Conservation (phyloP, 2,329 filamentous ascomycete genomes). For the Microdochium nivale region DNA sequence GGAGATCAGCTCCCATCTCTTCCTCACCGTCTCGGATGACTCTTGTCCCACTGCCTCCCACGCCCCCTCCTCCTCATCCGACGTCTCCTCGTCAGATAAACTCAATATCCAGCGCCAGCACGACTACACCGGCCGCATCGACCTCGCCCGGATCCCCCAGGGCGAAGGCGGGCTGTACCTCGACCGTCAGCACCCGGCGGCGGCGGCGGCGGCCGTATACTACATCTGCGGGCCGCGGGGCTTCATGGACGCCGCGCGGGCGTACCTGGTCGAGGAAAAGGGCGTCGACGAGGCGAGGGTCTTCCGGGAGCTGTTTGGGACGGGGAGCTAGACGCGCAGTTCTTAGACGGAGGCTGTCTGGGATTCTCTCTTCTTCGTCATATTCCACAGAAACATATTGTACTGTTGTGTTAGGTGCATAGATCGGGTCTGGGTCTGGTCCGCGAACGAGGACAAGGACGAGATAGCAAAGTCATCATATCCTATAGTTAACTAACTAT, state of each 20-base stretch:
- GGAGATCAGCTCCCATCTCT: neutral
- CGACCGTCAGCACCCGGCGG: too few relatives aligned
- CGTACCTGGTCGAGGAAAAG: constrained; percentile 35
- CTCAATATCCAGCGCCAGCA: constrained; percentile 31
- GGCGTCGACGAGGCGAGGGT: constrained; percentile 53
- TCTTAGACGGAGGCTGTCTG: neutral
- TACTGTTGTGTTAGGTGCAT: too few relatives aligned
- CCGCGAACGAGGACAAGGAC: too few relatives aligned
- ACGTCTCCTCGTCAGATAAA: too few relatives aligned
- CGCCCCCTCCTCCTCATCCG: neutral
- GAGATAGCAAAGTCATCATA: too few relatives aligned
- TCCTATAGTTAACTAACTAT: too few relatives aligned
- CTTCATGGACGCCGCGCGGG: constrained; percentile 59
- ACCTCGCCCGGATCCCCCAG: constrained; percentile 47
- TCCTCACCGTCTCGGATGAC: neutral
- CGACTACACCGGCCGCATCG: constrained; percentile 47
- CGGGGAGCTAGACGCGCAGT: constrained; percentile 27
- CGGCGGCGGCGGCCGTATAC: constrained; percentile 46
- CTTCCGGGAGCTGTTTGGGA: constrained; percentile 61
- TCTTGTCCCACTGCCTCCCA: too few relatives aligned
- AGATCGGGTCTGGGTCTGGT: too few relatives aligned
- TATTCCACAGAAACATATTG: neutral
- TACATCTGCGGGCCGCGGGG: constrained; percentile 61
- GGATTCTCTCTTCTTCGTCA: neutral
- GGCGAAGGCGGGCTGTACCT: constrained; percentile 44